A percentile compares a stretch with the other conserved stretches of the same genome.
Conservation (phyloP, 306 rosid genomes). For the Glycine tomentella region DNA sequence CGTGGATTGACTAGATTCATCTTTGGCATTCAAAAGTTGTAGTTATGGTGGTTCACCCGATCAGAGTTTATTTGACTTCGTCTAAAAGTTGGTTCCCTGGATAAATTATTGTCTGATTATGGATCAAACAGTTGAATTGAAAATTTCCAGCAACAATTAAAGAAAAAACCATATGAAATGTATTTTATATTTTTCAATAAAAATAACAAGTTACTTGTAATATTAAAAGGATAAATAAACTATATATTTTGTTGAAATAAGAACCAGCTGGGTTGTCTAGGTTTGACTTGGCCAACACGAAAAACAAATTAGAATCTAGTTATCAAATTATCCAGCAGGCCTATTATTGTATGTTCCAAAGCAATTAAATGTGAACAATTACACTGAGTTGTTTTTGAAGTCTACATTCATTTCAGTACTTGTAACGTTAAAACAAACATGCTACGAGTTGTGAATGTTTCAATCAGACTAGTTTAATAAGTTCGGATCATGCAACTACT, state of each 20-base stretch:
- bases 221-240: not conserved
- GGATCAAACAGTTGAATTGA: conserved; percentile 1
- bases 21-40: no score
- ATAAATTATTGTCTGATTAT: not conserved
- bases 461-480: not conserved
- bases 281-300: not conserved
- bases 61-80: not conserved
- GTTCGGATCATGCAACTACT: not conserved
- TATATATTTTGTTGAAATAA: not conserved
- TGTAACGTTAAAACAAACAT: not conserved
- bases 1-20: no score
- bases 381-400: conserved; percentile 8
- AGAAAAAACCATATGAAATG: not conserved
- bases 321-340: not conserved
- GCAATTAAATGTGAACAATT: not conserved
- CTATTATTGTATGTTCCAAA: not conserved
- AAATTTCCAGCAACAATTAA: not conserved
- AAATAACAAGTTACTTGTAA: not conserved
- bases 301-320: not conserved
- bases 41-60: not conserved
- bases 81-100: not conserved
- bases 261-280: not conserved
- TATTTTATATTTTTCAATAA: not conserved
- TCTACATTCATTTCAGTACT: not conserved
- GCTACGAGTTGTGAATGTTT: not conserved